These are phyloP conservation scores for Pichia cabralensis DNA, from an alignment of 805 yeast species.

Conservation along the genomic window DNA sequence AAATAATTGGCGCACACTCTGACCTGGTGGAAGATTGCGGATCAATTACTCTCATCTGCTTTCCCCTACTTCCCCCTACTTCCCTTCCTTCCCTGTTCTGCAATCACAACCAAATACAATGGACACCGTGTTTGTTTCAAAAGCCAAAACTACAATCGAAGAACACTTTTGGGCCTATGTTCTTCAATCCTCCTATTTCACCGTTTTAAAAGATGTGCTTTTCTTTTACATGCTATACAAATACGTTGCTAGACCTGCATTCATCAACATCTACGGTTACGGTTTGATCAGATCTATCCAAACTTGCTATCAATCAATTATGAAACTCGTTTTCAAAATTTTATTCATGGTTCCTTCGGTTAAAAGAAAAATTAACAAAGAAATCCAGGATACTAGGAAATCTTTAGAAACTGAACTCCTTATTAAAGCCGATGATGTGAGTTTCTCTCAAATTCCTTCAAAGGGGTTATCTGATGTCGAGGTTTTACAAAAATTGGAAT, in stretches of 20 bases:
- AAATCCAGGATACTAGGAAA: slow-evolving; percentile 38
- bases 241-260: slow-evolving; percentile 3
- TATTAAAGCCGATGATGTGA: slow-evolving; percentile 36
- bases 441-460: slow-evolving; percentile 44
- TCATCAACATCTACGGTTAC: slow-evolving; percentile 16
- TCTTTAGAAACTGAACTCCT: slow-evolving; percentile 51
- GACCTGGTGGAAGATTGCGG: no score
- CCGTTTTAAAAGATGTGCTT: slow-evolving; percentile 12
- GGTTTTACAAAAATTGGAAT: slow-evolving; percentile 43
- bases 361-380: slow-evolving; percentile 46
- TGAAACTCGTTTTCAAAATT: slow-evolving; percentile 7
- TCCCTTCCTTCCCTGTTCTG: no score
- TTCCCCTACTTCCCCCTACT: no score
- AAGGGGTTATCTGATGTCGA: slow-evolving; percentile 41
- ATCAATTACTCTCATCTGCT: no score
- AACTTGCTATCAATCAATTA: slow-evolving; percentile 1
- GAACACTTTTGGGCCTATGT: no score
- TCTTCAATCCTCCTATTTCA: no score
- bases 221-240: slow-evolving; percentile 6
- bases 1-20: no score
- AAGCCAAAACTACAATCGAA: no score
- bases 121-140: no score
- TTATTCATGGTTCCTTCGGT: slow-evolving; percentile 27
- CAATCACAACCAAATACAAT: no score
- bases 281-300: slow-evolving; percentile 15